Conservation (phyloP, 768 basidiomycete species). For the Tulasnella sp. region DNA sequence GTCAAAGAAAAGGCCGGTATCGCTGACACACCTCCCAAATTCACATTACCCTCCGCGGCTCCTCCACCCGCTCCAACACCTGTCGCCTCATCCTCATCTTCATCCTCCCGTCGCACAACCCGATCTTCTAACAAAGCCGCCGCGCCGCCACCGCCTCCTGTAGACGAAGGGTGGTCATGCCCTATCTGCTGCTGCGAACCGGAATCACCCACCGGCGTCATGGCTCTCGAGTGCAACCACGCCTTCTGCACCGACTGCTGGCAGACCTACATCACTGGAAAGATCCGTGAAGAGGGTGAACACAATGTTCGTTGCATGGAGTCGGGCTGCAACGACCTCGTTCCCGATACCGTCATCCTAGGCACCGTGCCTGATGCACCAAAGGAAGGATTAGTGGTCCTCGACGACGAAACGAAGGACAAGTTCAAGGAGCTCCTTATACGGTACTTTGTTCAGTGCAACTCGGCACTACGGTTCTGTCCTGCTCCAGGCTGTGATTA, state of each 20-base stretch:
- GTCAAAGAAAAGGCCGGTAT: constrained; percentile 73
- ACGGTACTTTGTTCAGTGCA: constrained; percentile 82
- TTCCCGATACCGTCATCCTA: constrained; percentile 52
- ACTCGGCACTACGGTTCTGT: constrained; percentile 81
- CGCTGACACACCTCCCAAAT: constrained; percentile 17
- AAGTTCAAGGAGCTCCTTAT: constrained; percentile 64
- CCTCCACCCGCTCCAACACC: constrained; percentile 36
- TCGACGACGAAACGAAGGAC: constrained; percentile 3
- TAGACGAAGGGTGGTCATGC: constrained; percentile 63
- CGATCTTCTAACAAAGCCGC: constrained; percentile 26
- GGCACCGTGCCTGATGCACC: constrained; percentile 20
- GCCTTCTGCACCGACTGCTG: constrained; percentile 79
- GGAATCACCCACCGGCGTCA: constrained; percentile 41
- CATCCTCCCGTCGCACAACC: constrained; percentile 32
- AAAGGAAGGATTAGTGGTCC: neutral
- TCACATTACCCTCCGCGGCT: constrained; percentile 27
- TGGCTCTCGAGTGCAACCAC: constrained; percentile 75
- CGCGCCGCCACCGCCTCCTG: constrained; percentile 28
- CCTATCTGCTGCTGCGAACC: constrained; percentile 88
- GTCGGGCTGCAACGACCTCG: constrained; percentile 59
- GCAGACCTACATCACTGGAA: constrained; percentile 67
- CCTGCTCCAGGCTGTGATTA: constrained; percentile 91
- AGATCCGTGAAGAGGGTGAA: constrained; percentile 78
- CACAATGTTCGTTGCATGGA: constrained; percentile 70
- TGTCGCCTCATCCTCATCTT: constrained; percentile 30